Evolutionary conservation across 2,329 filamentous ascomycete species (phyloP).

Genomic region (Ophidiomyces ophidiicola): DNA sequence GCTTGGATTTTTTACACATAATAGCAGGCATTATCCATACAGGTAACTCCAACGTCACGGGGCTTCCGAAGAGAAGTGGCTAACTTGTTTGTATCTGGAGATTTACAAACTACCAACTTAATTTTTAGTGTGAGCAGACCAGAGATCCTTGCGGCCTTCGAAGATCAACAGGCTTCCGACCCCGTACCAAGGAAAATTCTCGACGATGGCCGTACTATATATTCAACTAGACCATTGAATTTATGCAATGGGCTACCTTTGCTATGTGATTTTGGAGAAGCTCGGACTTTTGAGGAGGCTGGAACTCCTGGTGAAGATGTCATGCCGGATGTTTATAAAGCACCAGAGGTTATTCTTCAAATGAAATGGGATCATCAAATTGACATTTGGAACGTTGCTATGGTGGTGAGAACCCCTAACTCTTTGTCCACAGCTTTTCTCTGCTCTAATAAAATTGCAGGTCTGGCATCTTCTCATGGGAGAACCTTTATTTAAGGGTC

Average conservation of each 20-base stretch:
- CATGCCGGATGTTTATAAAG: conserved; percentile 18
- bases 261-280: conserved; percentile 12
- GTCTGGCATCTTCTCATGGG: conserved; percentile 11
- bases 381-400: conserved; percentile 21
- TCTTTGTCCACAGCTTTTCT: not conserved
- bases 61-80: not conserved
- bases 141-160: conserved; percentile 8
- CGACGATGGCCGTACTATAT: conserved; percentile 11
- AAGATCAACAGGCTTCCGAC: conserved; percentile 10
- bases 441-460: conserved; percentile 3
- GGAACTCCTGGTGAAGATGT: conserved; percentile 12
- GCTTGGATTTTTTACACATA: conserved; percentile 4
- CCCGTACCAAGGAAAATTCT: conserved; percentile 10
- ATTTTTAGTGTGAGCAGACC: conserved; percentile 6
- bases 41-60: too few species aligned
- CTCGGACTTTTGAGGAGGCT: not conserved
- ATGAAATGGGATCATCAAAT: conserved; percentile 20
- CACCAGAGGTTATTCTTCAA: conserved; percentile 19
- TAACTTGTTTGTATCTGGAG: conserved; percentile 1
- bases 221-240: conserved; percentile 5
- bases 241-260: conserved; percentile 3
- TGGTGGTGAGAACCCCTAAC: conserved; percentile 15
- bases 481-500: conserved; percentile 3
- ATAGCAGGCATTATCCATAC: conserved; percentile 10
- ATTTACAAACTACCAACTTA: conserved; percentile 3